phyloP scores from a whole-genome alignment of 768 basidiomycete genomes.

The Lenzites betulinus region DNA sequence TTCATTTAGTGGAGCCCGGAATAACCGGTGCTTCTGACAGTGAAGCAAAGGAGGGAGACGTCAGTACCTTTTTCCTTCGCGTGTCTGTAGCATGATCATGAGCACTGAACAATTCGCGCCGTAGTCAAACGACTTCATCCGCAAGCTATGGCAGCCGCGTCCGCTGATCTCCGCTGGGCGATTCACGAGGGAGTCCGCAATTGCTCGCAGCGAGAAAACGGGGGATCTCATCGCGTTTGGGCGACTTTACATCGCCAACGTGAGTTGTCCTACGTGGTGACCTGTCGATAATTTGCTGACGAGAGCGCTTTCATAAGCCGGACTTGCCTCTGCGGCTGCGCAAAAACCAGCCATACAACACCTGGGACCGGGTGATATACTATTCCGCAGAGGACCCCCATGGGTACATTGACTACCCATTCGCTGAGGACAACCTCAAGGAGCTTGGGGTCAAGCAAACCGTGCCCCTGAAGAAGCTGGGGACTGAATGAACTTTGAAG shows the following conservation, averaged over 20 bases:
- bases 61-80: too few species aligned
- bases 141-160: slow-evolving; percentile 19
- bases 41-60: slow-evolving; percentile 6
- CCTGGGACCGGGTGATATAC: slow-evolving; percentile 5
- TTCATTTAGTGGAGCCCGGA: slow-evolving; percentile 38
- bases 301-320: not conserved
- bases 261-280: slow-evolving; percentile 9
- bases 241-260: slow-evolving; percentile 31
- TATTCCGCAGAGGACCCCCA: slow-evolving; percentile 6
- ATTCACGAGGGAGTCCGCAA: slow-evolving; percentile 22
- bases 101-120: too few species aligned
- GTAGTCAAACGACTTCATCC: slow-evolving; percentile 26
- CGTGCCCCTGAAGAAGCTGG: too few species aligned
- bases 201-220: slow-evolving; percentile 17
- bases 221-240: slow-evolving; percentile 29
- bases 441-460: not conserved
- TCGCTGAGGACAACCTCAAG: slow-evolving; percentile 6
- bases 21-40: not conserved
- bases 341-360: slow-evolving; percentile 11
- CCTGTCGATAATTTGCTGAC: too few species aligned
- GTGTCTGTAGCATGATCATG: too few species aligned
- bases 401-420: slow-evolving; percentile 27
- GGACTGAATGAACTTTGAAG: too few species aligned
- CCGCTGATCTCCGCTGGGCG: slow-evolving; percentile 23
- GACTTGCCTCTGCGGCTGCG: slow-evolving; percentile 9